Evolutionary conservation across 495 filamentous ascomycete species (phyloP), one percentile per base, ranked within the genome.

Genomic region (Saxophila tyrrhenica): DNA sequence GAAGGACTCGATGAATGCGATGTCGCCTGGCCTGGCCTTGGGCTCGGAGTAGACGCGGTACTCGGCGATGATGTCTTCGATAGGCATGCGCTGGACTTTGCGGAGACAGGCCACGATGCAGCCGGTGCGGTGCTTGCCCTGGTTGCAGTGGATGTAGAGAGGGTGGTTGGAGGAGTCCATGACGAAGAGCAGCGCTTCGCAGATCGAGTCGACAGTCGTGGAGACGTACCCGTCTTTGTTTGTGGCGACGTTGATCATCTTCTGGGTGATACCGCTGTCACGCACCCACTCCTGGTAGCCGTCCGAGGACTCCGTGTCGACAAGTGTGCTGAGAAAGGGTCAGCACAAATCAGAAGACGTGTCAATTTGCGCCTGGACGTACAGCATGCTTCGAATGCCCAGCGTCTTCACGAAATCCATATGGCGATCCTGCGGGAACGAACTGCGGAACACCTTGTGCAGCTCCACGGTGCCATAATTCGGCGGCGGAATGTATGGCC

Each of bases 61-160:
- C 63, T 94, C 88, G 24, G 72, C 64, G 35, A 87, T 62, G 50
- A 83, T 78, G 25, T 70, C 67, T 2, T 70, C 59, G 2, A 78
- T 54, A 8, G 75, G 66, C 81, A 83, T 84, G 2, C 80, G 79
- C 35, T 74, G 69, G 11, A 80, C 58, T 61, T 82, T 84, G 35
- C 88, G 80, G 35, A 92, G 73, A 52, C 81, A 79, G 19, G 74
- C 88, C 41, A 87, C 75, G 10, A 88, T 79, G 61, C 87, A 92
- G 38, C 88, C 88, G 25, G 88, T 94, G 21, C 88, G 85, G 61
- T 94, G 88, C 78, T 85, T 89, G 55, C 88, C 88, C 60, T 92
- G 87, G 61, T 94, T 94, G 70, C 88, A 94, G 61, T 94, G 88
- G 29, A 94, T 79, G 38, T 92, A 71, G 0, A 94, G 61, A 0